phyloP scores from a whole-genome alignment of 139 green algal species.

The Chlorella sp. region DNA sequence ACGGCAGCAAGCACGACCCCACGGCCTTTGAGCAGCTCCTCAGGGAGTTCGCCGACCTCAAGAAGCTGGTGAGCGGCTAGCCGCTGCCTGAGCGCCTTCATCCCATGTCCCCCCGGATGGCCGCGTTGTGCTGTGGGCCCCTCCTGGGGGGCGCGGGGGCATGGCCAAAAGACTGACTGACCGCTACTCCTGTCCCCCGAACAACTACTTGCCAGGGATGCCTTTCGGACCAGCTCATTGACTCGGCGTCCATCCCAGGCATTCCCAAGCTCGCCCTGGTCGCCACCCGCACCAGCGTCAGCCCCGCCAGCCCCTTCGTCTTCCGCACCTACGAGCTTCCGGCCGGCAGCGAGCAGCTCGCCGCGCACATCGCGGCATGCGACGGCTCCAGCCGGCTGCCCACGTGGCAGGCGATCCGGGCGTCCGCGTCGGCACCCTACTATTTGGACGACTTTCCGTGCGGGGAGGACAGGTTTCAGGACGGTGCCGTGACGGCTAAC shows the following conservation, averaged over 20 bases:
- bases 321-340: slow-evolving; percentile 68
- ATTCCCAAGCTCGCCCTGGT: slow-evolving; percentile 74
- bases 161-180: no score
- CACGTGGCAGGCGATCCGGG: slow-evolving; percentile 62
- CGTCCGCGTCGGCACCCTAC: slow-evolving; percentile 75
- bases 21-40: slow-evolving; percentile 79
- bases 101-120: no score
- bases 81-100: no score
- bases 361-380: slow-evolving; percentile 29
- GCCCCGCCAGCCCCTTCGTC: slow-evolving; percentile 74
- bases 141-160: no score
- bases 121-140: no score
- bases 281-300: slow-evolving; percentile 68
- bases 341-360: slow-evolving; percentile 10
- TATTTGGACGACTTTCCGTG: slow-evolving; percentile 81
- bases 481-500: slow-evolving; percentile 89
- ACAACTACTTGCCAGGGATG: no score
- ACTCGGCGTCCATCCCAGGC: slow-evolving; percentile 50
- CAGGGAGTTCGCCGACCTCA: slow-evolving; percentile 56
- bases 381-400: slow-evolving; percentile 47
- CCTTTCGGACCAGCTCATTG: slow-evolving; percentile 45
- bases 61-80: slow-evolving; percentile 20
- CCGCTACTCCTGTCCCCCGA: no score
- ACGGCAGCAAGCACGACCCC: slow-evolving; percentile 90
- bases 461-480: slow-evolving; percentile 79